These are phyloP conservation scores for Pleurostoma richardsiae DNA, from an alignment of 2,329 filamentous ascomycete genomes.

Conservation along the genomic window DNA sequence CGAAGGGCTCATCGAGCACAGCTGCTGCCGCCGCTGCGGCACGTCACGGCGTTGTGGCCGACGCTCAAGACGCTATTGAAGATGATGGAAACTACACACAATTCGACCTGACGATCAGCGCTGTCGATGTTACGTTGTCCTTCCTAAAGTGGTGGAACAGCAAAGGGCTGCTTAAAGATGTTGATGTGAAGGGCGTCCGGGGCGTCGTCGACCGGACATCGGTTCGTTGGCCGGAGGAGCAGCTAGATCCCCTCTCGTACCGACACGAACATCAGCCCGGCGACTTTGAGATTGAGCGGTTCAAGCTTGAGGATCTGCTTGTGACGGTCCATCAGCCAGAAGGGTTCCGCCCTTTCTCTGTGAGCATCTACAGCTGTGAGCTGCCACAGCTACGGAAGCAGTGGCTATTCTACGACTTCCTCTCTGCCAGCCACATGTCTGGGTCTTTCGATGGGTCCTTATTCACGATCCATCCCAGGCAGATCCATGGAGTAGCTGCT, in stretches of 20 bases:
- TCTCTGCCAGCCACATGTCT: slow-evolving; percentile 93
- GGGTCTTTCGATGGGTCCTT: slow-evolving; percentile 93
- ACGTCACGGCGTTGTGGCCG: slow-evolving; percentile 41
- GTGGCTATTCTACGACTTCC: slow-evolving; percentile 96
- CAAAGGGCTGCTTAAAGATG: slow-evolving; percentile 83
- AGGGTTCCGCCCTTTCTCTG: slow-evolving; percentile 87
- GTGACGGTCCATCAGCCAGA: slow-evolving; percentile 88
- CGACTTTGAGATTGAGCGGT: slow-evolving; percentile 95
- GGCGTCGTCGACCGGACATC: slow-evolving; percentile 88
- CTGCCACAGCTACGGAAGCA: slow-evolving; percentile 89
- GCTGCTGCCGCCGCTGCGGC: slow-evolving; percentile 84
- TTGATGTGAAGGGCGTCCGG: slow-evolving; percentile 88
- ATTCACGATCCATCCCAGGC: slow-evolving; percentile 93
- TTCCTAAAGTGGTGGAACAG: slow-evolving; percentile 99
- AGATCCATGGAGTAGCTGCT: slow-evolving; percentile 75
- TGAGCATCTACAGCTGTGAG: slow-evolving; percentile 95
- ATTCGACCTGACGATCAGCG: slow-evolving; percentile 91
- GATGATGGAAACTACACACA: slow-evolving; percentile 98
- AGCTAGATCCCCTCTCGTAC: slow-evolving; percentile 78
- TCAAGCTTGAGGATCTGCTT: slow-evolving; percentile 91
- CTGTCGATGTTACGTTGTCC: slow-evolving; percentile 91
- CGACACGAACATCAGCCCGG: slow-evolving; percentile 83
- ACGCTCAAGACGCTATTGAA: slow-evolving; percentile 33
- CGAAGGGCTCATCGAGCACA: slow-evolving; percentile 81
- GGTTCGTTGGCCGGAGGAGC: slow-evolving; percentile 65